A percentile compares a stretch with the other conserved stretches of the same genome.
Evolutionary conservation across 805 yeast species (phyloP).

Genomic region (Candida alai): DNA sequence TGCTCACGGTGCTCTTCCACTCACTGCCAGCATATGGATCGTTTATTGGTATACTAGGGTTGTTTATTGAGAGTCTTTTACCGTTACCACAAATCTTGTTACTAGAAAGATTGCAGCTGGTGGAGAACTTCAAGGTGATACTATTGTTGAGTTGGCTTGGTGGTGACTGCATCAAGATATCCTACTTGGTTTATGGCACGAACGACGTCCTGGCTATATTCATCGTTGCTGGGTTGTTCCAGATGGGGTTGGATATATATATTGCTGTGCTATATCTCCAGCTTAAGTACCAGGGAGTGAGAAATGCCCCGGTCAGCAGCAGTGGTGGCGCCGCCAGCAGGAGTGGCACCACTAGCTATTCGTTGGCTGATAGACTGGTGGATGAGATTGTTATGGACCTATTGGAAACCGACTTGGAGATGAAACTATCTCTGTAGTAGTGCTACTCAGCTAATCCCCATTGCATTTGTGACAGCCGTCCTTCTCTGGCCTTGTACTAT

Average conservation of each 20-base stretch:
- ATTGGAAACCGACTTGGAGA: too few species aligned
- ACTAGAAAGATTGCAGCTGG: constrained; percentile 59
- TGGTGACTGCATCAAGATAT: constrained; percentile 78
- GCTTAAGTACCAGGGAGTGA: constrained; percentile 40
- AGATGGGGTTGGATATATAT: constrained; percentile 68
- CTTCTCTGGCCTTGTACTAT: too few species aligned
- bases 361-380: constrained; percentile 2
- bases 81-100: constrained; percentile 79
- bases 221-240: constrained; percentile 69
- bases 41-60: constrained; percentile 56
- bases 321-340: too few species aligned
- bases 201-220: constrained; percentile 62
- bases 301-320: too few species aligned
- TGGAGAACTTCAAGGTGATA: constrained; percentile 75
- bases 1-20: constrained; percentile 39
- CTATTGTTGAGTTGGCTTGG: constrained; percentile 81
- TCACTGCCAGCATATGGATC: constrained; percentile 39
- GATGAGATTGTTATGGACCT: neutral
- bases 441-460: too few species aligned
- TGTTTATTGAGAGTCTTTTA: constrained; percentile 66
- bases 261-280: constrained; percentile 72
- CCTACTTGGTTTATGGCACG: constrained; percentile 74
- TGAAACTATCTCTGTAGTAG: too few species aligned
- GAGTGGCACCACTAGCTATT: too few species aligned
- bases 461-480: too few species aligned